Evolutionary conservation across 208 protist species (phyloP).

Genomic region (Leptomonas seymouri): DNA sequence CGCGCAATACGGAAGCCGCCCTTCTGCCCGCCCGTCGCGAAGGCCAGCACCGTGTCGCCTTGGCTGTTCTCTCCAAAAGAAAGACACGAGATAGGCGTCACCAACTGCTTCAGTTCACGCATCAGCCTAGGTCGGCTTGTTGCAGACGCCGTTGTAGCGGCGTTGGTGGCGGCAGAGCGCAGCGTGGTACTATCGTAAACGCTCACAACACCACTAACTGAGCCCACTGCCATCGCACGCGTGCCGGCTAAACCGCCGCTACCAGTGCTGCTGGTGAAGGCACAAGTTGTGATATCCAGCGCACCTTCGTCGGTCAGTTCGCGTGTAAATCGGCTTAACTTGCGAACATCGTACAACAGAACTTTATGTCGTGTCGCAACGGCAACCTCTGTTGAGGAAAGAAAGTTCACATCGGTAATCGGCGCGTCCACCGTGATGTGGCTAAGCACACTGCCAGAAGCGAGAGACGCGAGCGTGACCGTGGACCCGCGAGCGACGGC

Average conservation of each 20-base stretch:
- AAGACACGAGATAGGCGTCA: conserved; percentile 62
- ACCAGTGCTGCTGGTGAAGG: conserved; percentile 19
- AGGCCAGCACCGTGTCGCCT: conserved; percentile 63
- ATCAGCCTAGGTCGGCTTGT: conserved; percentile 19
- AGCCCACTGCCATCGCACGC: conserved; percentile 59
- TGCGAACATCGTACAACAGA: conserved; percentile 81
- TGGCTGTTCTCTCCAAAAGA: conserved; percentile 65
- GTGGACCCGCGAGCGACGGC: conserved; percentile 60
- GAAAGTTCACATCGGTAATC: conserved; percentile 60
- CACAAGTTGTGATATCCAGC: conserved; percentile 67
- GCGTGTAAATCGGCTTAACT: conserved; percentile 58
- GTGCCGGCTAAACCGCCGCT: background rate
- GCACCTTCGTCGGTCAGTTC: conserved; percentile 65
- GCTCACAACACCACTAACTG: conserved; percentile 75
- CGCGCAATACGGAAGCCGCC: conserved; percentile 76
- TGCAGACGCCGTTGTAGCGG: background rate
- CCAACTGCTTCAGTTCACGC: conserved; percentile 78
- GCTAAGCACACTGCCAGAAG: conserved; percentile 65
- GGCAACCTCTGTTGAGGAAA: conserved; percentile 55
- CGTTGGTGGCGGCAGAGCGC: conserved; percentile 5
- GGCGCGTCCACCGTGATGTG: conserved; percentile 51
- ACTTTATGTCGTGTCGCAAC: conserved; percentile 69
- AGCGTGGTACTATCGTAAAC: conserved; percentile 48
- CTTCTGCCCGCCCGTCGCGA: conserved; percentile 74
- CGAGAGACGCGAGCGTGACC: conserved; percentile 66